Base-by-base conservation (phyloP, 495 filamentous ascomycete genomes). In the Tuber aestivum region DNA sequence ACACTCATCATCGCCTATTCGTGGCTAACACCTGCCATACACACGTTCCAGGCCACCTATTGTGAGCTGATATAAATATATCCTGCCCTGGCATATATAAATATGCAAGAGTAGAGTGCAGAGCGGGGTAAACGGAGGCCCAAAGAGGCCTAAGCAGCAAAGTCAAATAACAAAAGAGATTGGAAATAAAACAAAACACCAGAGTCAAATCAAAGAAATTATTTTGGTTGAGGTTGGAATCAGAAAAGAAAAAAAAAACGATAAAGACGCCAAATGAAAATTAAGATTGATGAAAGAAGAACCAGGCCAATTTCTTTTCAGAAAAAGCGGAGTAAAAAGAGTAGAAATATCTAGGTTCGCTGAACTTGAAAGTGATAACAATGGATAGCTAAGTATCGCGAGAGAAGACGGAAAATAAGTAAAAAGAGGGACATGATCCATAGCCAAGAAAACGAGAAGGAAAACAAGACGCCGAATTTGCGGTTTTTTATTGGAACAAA, bases 301-400 rank as follows among this genome's bases (percentile, higher is more conserved):
- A 27, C 27, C 14, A 65, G 14, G 27, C 56, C 27, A 65, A 65
- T 65, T 65, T 65, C 56, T 65, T 20, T 61, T 5, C n/a, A 27
- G 56, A 65, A 65, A 65, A 65, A 65, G 27, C 56, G 32, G 41
- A 45, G 72, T 71, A 71, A 61, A 70, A 65, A 48, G 72, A 70
- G 32, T 35, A 77, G 69, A 71, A 70, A 71, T 76, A 72, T 79
- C 78, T 79, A 79, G 61, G 77, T 79, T 79, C 74, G 75, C 32
- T 10, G 56, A 70, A 48, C 65, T 69, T 72, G 41, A 41, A 73
- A 35, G 41, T 32, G 41, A 70, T 14, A 56, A 35, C 32, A 73
- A 41, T 56, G 70, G 32, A 70, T 35, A 68, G 48, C 56, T 32
- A 32, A 65, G 56, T 65, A 65, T 65, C 56, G 69, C 48, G 71